A percentile compares a stretch with the other conserved stretches of the same genome.
Conservation (phyloP, 495 filamentous ascomycete species). For the Aspergillus ostianus region DNA sequence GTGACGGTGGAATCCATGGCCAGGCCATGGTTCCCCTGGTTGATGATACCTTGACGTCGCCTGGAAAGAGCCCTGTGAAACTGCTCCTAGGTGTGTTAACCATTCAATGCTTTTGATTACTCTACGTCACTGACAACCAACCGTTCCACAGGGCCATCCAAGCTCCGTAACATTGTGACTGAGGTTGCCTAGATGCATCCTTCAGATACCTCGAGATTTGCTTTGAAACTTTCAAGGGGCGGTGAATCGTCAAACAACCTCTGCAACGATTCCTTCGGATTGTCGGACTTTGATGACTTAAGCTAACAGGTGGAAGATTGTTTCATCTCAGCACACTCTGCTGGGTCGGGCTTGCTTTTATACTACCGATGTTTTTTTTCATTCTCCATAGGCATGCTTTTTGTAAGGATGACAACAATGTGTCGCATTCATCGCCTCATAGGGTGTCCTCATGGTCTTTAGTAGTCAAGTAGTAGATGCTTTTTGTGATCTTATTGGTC, state of each 20-base stretch:
- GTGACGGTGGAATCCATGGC: constrained; percentile 37
- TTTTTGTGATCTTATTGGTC: background rate
- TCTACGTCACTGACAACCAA: background rate
- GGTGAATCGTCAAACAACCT: constrained; percentile 22
- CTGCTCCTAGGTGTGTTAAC: constrained; percentile 36
- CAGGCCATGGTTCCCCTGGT: constrained; percentile 36
- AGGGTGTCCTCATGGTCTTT: background rate
- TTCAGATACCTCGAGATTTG: constrained; percentile 31
- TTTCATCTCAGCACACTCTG: constrained; percentile 10
- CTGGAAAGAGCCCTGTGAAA: constrained; percentile 36
- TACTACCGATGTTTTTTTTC: constrained; percentile 8
- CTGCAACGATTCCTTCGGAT: background rate
- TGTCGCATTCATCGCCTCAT: background rate
- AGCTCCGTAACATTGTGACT: constrained; percentile 39
- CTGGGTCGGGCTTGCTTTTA: constrained; percentile 13
- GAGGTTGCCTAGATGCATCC: constrained; percentile 24
- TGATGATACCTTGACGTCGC: constrained; percentile 23
- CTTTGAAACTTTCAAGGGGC: constrained; percentile 30
- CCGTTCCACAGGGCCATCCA: constrained; percentile 42
- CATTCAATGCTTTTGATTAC: background rate
- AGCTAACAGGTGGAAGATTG: constrained; percentile 23
- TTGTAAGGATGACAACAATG: constrained; percentile 1
- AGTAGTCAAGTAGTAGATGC: background rate
- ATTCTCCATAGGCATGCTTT: constrained; percentile 10
- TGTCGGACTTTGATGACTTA: constrained; percentile 15